These are phyloP conservation scores for Pseudogymnoascus pannorum DNA, from an alignment of 2,329 filamentous ascomycete species.

Conservation along the genomic window DNA sequence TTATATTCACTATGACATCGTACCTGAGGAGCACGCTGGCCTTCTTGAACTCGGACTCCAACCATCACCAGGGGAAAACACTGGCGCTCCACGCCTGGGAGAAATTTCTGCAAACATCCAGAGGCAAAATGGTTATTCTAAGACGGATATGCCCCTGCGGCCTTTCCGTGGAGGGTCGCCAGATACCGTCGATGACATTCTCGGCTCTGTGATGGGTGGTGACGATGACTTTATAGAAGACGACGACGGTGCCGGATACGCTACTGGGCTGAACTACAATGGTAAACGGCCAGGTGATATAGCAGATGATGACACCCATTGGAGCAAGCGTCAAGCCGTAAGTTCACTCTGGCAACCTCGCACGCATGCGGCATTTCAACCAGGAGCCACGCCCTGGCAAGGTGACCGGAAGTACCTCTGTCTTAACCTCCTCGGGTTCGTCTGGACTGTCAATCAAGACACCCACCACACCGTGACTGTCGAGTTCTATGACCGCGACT, in stretches of 20 bases:
- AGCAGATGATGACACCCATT: slow-evolving; percentile 30
- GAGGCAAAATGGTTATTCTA: slow-evolving; percentile 45
- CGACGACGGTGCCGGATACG: slow-evolving; percentile 90
- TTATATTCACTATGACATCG: slow-evolving; percentile 74
- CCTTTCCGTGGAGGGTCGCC: slow-evolving; percentile 54
- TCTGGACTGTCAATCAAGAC: slow-evolving; percentile 96
- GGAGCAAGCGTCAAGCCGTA: slow-evolving; percentile 35
- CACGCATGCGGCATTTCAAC: slow-evolving; percentile 81
- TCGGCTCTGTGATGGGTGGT: slow-evolving; percentile 50
- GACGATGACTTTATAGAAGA: slow-evolving; percentile 81
- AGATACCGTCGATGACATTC: slow-evolving; percentile 77
- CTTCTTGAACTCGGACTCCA: slow-evolving; percentile 55
- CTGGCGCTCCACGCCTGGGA: slow-evolving; percentile 48
- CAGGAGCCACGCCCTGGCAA: slow-evolving; percentile 90
- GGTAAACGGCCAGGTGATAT: slow-evolving; percentile 53
- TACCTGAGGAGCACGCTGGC: slow-evolving; percentile 49
- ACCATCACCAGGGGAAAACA: slow-evolving; percentile 78
- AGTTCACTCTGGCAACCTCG: slow-evolving; percentile 42
- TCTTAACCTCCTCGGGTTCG: slow-evolving; percentile 85
- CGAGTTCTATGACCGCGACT: slow-evolving; percentile 93
- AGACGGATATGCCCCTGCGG: slow-evolving; percentile 40
- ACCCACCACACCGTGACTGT: slow-evolving; percentile 89
- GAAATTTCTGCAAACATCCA: slow-evolving; percentile 62
- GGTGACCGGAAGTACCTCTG: slow-evolving; percentile 91
- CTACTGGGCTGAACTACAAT: slow-evolving; percentile 51